These are phyloP conservation scores for Sugiyamaella japonica DNA, from an alignment of 1,139 yeast species.

Conservation along the genomic window DNA sequence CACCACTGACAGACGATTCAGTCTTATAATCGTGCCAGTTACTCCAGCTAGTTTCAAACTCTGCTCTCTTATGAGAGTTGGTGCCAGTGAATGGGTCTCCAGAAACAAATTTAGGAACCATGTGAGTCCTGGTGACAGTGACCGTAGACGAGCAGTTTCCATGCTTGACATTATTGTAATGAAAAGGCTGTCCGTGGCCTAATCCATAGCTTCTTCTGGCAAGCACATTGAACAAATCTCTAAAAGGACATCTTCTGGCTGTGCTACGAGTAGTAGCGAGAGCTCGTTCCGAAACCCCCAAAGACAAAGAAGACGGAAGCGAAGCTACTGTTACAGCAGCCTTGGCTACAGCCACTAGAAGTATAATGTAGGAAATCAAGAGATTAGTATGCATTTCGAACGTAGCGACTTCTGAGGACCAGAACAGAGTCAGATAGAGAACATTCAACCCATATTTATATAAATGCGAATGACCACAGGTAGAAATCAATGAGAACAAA, in stretches of 20 bases:
- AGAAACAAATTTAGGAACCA: not conserved
- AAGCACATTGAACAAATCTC: not conserved
- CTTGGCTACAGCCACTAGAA: not conserved
- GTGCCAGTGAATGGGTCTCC: conserved; percentile 5
- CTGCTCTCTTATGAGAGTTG: conserved; percentile 1
- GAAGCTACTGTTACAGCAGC: not conserved
- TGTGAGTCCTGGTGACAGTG: conserved; percentile 1
- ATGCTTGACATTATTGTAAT: not conserved
- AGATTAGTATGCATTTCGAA: not conserved
- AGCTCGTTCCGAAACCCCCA: not conserved
- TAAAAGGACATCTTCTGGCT: not conserved
- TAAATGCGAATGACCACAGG: not conserved
- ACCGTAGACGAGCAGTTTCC: not conserved
- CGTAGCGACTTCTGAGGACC: not conserved
- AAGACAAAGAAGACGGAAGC: not conserved
- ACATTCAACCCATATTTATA: not conserved
- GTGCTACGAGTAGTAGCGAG: not conserved
- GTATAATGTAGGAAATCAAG: not conserved
- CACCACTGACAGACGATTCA: conserved; percentile 1
- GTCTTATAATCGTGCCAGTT: not conserved
- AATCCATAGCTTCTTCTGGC: not conserved
- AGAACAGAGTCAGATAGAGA: not conserved
- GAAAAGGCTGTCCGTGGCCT: not conserved
- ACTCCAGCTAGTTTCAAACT: conserved; percentile 4
- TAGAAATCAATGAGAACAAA: not conserved